phyloP scores from a whole-genome alignment of 805 yeast species.

The Wickerhamiella slavikovae region DNA sequence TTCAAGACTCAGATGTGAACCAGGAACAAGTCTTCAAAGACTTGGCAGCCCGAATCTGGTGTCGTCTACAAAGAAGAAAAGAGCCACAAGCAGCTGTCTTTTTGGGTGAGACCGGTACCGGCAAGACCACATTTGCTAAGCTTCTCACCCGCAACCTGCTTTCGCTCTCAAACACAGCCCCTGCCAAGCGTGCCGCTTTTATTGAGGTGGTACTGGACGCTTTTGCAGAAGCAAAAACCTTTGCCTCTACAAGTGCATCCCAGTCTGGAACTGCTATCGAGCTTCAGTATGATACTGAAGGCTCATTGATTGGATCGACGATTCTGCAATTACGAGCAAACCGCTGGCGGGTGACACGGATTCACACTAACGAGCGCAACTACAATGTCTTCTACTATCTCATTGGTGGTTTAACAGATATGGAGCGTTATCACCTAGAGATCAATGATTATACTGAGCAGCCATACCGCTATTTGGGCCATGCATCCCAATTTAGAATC shows the following conservation, averaged over 20 bases:
- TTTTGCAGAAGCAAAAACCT: conserved; percentile 21
- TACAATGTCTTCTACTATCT: conserved; percentile 40
- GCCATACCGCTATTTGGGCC: conserved; percentile 25
- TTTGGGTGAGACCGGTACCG: conserved; percentile 22
- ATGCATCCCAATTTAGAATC: conserved; percentile 21
- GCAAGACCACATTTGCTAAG: conserved; percentile 20
- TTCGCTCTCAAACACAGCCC: conserved; percentile 19
- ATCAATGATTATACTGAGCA: conserved; percentile 19
- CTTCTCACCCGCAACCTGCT: conserved; percentile 15
- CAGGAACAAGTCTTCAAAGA: conserved; percentile 19
- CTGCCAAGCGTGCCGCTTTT: conserved; percentile 16
- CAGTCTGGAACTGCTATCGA: conserved; percentile 36
- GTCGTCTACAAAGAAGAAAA: conserved; percentile 18
- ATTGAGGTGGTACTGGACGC: conserved; percentile 20
- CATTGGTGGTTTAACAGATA: conserved; percentile 26
- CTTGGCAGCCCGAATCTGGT: conserved; percentile 20
- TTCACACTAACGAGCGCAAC: conserved; percentile 32
- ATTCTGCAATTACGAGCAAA: conserved; percentile 36
- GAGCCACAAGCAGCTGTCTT: conserved; percentile 21
- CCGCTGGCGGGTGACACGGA: conserved; percentile 31
- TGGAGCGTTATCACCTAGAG: conserved; percentile 23
- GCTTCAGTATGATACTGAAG: conserved; percentile 27
- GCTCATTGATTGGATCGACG: conserved; percentile 30
- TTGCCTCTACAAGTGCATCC: conserved; percentile 20
- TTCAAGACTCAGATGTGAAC: conserved; percentile 18